Base-by-base conservation (phyloP, 208 protist genomes). In the Crithidia thermophila region DNA sequence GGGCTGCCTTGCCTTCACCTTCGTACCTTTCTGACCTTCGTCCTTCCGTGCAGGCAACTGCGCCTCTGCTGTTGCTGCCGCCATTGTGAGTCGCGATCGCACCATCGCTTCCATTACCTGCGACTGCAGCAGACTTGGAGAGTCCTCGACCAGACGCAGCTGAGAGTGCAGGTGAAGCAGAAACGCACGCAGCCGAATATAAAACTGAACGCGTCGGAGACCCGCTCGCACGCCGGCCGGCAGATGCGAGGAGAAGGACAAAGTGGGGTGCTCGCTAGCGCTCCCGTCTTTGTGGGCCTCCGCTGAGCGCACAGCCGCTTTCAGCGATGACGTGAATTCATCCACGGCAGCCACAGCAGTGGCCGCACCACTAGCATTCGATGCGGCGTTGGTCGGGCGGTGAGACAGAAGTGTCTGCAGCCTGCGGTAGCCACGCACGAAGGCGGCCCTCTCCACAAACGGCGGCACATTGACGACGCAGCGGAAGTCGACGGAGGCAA, bases 101-200 rank as follows among this genome's bases (percentile, higher is more conserved):
- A 72, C 13, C n/a, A 58, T 34, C 37, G 28, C 47, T n/a, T 49
- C 57, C 13, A 72, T 28, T 3, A 59, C 14, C 34, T 52, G 20
- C 1, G 67, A 34, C 31, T 65, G 47, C 36, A 43, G 39, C 31
- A 31, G 47, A 18, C 20, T 42, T 37, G 57, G 67, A 14, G 23
- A 18, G 6, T 14, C 13, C 21, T 59, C 33, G 20, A 23, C 9
- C 27, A 28, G 27, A 23, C 39, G 30, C n/a, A 49, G 28, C 9
- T 0, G 25, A 5, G 40, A 25, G 16, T 25, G 31, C 20, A 72
- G 46, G 7, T 59, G 36, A 20, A 31, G 33, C 57, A 65, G 3
- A 57, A 72, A 65, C 13, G 18, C 33, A 46, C 65, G 45, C 39
- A 72, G 57, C 37, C 67, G 67, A 14, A 65, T 8, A 36, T 72